Evolutionary conservation across 208 protist species (phyloP), one percentile per base, ranked within the genome.

Genomic region (Wallacemonas sp.): DNA sequence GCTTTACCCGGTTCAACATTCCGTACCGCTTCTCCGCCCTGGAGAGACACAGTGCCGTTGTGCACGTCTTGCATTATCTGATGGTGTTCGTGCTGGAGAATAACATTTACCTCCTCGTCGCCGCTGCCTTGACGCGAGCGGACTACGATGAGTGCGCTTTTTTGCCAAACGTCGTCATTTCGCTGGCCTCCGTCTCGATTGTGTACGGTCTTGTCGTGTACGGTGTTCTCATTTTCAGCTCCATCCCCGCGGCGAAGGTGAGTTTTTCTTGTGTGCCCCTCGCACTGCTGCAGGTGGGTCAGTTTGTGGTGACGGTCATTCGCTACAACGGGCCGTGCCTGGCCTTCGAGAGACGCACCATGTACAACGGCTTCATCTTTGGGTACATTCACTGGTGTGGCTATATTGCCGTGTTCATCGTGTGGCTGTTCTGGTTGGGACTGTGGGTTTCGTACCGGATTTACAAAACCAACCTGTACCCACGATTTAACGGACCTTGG

Each of bases 1-100:
- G 88, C 45, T 91, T 91, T 56, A 80, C 88, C 4, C 80, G 82
- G 68, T 94, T 89, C 77, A 78, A 80, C 28, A 70, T 79, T 49
- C 63, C 59, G 2, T 63, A 61, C 36, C 45, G 64, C 12, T 24
- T 60, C 46, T 70, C 77, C 36, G 47, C 27, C 36, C 46, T 87
- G 44, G 70, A 80, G 45, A 47, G 63, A 8, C 53, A 85, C 66
- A 81, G 62, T 46, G 78, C 56, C 2, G 55, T 84, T 11, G 46
- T 63, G 19, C 73, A 80, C 46, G 33, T 79, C 31, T 49, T 88
- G 22, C 76, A 81, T 64, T 77, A 72, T 45, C 33, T 86, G 36
- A 70, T 75, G 26, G 41, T 85, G 2, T 88, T 86, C 33, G 42
- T 90, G 26, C 61, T 90, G n/a, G 78, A 90, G 68, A 62, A 74